These are phyloP conservation scores for Lasiodiplodia theobromae DNA, from an alignment of 2,329 filamentous ascomycete species.

Conservation along the genomic window DNA sequence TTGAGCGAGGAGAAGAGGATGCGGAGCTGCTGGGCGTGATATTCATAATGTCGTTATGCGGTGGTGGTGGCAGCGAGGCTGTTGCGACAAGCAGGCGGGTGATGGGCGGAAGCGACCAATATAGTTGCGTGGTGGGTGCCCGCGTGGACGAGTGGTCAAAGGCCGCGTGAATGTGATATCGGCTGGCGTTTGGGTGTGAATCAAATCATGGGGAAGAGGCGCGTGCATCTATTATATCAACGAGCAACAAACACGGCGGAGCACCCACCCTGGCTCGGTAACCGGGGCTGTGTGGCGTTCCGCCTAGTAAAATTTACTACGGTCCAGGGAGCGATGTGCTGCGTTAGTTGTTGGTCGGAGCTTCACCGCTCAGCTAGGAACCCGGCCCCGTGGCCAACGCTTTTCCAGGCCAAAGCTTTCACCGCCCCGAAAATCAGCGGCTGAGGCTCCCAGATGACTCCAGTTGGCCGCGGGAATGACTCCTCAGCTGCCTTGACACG, in stretches of 20 bases:
- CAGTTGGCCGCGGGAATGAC: conserved; percentile 1
- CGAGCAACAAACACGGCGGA: not conserved
- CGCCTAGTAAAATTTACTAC: too few species aligned
- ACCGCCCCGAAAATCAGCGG: not conserved
- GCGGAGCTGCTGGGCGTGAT: conserved; percentile 32
- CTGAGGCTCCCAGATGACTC: conserved; percentile 4
- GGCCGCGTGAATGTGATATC: conserved; percentile 22
- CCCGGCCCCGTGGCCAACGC: too few species aligned
- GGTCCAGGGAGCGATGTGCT: too few species aligned
- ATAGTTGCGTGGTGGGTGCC: conserved; percentile 8
- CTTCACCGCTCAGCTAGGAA: too few species aligned
- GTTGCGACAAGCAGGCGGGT: not conserved
- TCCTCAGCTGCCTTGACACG: conserved; percentile 6
- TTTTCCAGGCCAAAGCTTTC: too few species aligned
- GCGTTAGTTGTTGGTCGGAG: too few species aligned
- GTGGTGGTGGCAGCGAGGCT: not conserved
- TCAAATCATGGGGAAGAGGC: conserved; percentile 20
- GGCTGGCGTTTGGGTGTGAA: conserved; percentile 9
- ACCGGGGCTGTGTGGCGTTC: too few species aligned
- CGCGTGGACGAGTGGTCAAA: conserved; percentile 8
- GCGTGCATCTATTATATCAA: conserved; percentile 20
- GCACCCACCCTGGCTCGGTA: not conserved
- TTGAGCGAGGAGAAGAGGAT: conserved; percentile 48
- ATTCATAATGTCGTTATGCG: conserved; percentile 20
- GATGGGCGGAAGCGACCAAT: conserved; percentile 9